These are phyloP conservation scores for Melaleuca quinquenervia DNA, from an alignment of 345 rosid species.

Conservation along the genomic window DNA sequence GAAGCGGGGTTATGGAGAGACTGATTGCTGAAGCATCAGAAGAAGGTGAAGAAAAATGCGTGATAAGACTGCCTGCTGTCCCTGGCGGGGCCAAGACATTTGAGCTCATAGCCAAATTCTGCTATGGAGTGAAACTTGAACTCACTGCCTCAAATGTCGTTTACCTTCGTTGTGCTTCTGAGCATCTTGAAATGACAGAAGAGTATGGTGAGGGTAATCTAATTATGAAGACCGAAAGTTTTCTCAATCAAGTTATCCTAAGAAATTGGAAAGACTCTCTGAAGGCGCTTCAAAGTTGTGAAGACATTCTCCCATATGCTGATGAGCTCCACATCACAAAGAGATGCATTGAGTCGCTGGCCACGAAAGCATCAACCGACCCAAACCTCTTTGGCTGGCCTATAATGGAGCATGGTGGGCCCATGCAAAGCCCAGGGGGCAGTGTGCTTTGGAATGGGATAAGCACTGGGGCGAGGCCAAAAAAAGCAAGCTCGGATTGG, in stretches of 20 bases:
- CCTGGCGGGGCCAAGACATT: slow-evolving; percentile 93
- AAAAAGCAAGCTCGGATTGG: slow-evolving; percentile 73
- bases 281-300: slow-evolving; percentile 75
- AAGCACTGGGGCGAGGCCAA: slow-evolving; percentile 86
- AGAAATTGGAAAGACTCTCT: slow-evolving; percentile 88
- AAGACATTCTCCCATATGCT: slow-evolving; percentile 52
- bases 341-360: slow-evolving; percentile 72
- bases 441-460: slow-evolving; percentile 96
- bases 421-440: slow-evolving; percentile 96
- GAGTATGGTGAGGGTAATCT: slow-evolving; percentile 94
- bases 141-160: slow-evolving; percentile 85
- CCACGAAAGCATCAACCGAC: slow-evolving; percentile 66
- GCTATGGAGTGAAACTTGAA: slow-evolving; percentile 97
- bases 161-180: slow-evolving; percentile 75
- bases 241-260: slow-evolving; percentile 78
- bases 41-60: slow-evolving; percentile 61
- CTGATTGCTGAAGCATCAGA: slow-evolving; percentile 69
- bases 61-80: slow-evolving; percentile 41
- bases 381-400: slow-evolving; percentile 97
- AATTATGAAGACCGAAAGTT: slow-evolving; percentile 61
- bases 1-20: slow-evolving; percentile 92
- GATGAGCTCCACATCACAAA: slow-evolving; percentile 65
- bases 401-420: slow-evolving; percentile 79
- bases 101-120: slow-evolving; percentile 91
- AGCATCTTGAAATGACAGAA: slow-evolving; percentile 86